Evolutionary conservation across 148 eudicot species (phyloP).

Genomic region (Limonium bicolor): DNA sequence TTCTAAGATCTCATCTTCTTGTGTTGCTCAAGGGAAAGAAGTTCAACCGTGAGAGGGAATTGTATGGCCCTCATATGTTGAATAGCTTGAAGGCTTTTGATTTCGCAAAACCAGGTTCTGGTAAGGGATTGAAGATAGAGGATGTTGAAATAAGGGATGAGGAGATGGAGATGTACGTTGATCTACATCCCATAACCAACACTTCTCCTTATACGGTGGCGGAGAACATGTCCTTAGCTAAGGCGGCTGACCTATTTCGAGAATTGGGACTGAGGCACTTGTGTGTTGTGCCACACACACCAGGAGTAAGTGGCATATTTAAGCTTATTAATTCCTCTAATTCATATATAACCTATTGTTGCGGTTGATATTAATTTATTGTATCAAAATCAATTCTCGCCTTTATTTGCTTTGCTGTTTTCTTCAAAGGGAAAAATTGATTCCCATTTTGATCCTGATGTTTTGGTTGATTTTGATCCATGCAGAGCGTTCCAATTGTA

Average conservation of each 20-base stretch:
- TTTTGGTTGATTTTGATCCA: too few relatives aligned
- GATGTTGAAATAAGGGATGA: conserved; percentile 13
- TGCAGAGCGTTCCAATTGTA: too few relatives aligned
- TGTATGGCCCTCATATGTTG: conserved; percentile 9
- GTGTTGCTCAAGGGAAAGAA: conserved; percentile 10
- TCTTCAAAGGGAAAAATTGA: too few relatives aligned
- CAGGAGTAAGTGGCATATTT: conserved; percentile 15
- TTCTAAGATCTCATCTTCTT: conserved; percentile 15
- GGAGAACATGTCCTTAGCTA: conserved; percentile 18
- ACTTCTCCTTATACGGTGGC: conserved; percentile 15
- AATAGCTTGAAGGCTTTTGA: conserved; percentile 6
- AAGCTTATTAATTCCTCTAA: too few relatives aligned
- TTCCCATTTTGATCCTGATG: too few relatives aligned
- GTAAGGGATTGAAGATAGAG: conserved; percentile 13
- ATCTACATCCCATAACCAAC: conserved; percentile 17
- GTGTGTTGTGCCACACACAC: conserved; percentile 17
- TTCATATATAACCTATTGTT: too few relatives aligned
- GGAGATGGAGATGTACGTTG: conserved; percentile 20
- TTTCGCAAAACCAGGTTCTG: conserved; percentile 18
- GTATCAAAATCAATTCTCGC: too few relatives aligned
- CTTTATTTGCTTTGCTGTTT: too few relatives aligned
- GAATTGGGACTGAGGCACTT: conserved; percentile 15
- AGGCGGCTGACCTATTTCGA: conserved; percentile 13
- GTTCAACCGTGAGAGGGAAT: conserved; percentile 6
- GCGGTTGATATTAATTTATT: too few relatives aligned